Evolutionary conservation across 2,329 filamentous ascomycete species (phyloP).

Genomic region (Diaporthe citrichinensis): DNA sequence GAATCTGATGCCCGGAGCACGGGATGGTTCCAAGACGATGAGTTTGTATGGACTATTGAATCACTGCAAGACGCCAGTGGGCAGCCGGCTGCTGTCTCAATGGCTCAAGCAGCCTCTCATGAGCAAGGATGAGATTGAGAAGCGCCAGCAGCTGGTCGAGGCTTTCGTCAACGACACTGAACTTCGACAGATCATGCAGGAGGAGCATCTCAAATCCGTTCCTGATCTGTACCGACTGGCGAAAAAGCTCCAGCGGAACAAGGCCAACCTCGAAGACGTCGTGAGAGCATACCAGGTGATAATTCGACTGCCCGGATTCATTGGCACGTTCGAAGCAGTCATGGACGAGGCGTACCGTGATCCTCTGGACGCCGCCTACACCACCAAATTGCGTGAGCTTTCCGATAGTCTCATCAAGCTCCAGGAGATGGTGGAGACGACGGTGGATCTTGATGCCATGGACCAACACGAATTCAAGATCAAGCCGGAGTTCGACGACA

Average conservation of each 20-base stretch:
- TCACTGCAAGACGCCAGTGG: slow-evolving; percentile 96
- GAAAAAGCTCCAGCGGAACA: slow-evolving; percentile 93
- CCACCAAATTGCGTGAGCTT: slow-evolving; percentile 82
- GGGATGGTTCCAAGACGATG: slow-evolving; percentile 98
- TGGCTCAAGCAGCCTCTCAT: slow-evolving; percentile 99
- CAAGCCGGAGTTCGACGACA: slow-evolving; percentile 97
- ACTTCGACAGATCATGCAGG: slow-evolving; percentile 94
- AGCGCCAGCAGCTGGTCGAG: slow-evolving; percentile 93
- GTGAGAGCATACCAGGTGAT: slow-evolving; percentile 95
- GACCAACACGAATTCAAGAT: slow-evolving; percentile 99
- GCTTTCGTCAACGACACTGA: slow-evolving; percentile 95
- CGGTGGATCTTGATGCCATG: slow-evolving; percentile 93
- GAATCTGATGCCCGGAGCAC: slow-evolving; percentile 95
- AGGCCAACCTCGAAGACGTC: slow-evolving; percentile 94
- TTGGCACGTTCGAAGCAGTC: slow-evolving; percentile 89
- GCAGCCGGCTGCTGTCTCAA: slow-evolving; percentile 89
- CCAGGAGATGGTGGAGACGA: slow-evolving; percentile 98
- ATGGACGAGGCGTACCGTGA: slow-evolving; percentile 96
- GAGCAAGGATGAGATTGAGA: slow-evolving; percentile 89
- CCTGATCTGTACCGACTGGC: slow-evolving; percentile 94
- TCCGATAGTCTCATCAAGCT: slow-evolving; percentile 86
- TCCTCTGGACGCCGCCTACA: slow-evolving; percentile 89
- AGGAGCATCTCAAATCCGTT: slow-evolving; percentile 92
- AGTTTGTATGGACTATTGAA: slow-evolving; percentile 94
- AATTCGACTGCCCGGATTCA: slow-evolving; percentile 90